Base-by-base conservation (phyloP, 2,329 filamentous ascomycete genomes). In the Beauveria varroae region DNA sequence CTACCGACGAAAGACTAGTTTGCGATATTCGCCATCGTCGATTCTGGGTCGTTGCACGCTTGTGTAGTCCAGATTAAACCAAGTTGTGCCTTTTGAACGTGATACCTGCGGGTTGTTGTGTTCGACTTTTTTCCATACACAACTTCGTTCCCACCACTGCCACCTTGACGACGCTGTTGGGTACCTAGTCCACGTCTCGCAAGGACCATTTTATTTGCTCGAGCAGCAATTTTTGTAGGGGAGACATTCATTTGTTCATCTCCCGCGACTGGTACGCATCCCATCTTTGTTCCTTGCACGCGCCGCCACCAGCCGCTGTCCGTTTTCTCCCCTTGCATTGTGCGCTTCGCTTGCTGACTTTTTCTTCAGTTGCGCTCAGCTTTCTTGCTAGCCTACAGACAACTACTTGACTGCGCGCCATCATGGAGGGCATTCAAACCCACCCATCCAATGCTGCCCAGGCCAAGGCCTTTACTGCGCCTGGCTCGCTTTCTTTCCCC, bases 211-310 rank as follows among this genome's bases (percentile, higher is more conserved):
- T n/a, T 30, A 47, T 62, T 40, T 61, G 66, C 64, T 66, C 69
- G 72, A 72, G 72, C 76, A 75, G 70, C 69, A 53, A 71, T 70
- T 68, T 66, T 73, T 77, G 76, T 79, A 80, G 91, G 91, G 90
- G 92, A 96, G 89, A 92, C 92, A 96, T 96, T 96, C 77, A 88
- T 75, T 96, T 96, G 92, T 96, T 91, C 81, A 90, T 96, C 92
- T 96, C 91, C 89, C 85, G 78, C 84, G 83, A 75, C 84, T 79
- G 83, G 85, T 87, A 86, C 62, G 50, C 57, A 63, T 63, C 79
- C 81, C 81, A 75, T 78, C 63, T 64, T 78, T 64, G 64, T 28
- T 26, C 62, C 63, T 57, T 64, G 68, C 64, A 60, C 28, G 53
- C 52, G 41, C 50, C 16, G 24, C 24, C 40, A 16, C 53, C 40